Evolutionary conservation across 1,284 basidiomycete genomes (phyloP).

Genomic region (Paramarasmius palmivorus): DNA sequence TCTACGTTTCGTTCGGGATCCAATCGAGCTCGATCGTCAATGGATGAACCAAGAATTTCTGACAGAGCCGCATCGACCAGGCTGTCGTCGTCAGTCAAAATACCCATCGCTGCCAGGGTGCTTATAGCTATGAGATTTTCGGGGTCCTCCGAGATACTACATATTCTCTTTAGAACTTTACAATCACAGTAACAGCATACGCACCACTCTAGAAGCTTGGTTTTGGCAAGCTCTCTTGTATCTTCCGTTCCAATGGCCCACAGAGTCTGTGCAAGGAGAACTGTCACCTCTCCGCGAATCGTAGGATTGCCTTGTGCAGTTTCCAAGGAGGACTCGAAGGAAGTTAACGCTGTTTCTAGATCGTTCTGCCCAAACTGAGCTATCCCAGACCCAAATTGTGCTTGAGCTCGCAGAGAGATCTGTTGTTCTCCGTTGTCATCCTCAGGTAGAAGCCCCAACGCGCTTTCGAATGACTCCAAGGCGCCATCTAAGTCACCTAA

Average conservation of each 20-base stretch:
- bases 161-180: constrained; percentile 7
- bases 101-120: constrained; percentile 84
- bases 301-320: constrained; percentile 47
- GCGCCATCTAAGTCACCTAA: constrained; percentile 60
- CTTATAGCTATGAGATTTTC: constrained; percentile 81
- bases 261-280: constrained; percentile 77
- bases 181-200: constrained; percentile 22
- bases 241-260: constrained; percentile 82
- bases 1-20: constrained; percentile 70
- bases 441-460: constrained; percentile 68
- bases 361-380: constrained; percentile 68
- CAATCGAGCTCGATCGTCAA: constrained; percentile 59
- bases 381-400: constrained; percentile 71
- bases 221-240: constrained; percentile 75
- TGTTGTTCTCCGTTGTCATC: constrained; percentile 37
- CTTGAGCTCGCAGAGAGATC: constrained; percentile 57
- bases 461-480: constrained; percentile 72
- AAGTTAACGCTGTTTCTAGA: constrained; percentile 61
- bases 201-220: constrained; percentile 83
- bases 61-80: constrained; percentile 87
- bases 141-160: constrained; percentile 66
- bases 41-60: constrained; percentile 71
- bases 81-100: constrained; percentile 75
- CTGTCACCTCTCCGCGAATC: constrained; percentile 69
- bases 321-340: constrained; percentile 68